Conservation (phyloP, 1,284 basidiomycete genomes). For the Ceratobasidium papillatum region DNA sequence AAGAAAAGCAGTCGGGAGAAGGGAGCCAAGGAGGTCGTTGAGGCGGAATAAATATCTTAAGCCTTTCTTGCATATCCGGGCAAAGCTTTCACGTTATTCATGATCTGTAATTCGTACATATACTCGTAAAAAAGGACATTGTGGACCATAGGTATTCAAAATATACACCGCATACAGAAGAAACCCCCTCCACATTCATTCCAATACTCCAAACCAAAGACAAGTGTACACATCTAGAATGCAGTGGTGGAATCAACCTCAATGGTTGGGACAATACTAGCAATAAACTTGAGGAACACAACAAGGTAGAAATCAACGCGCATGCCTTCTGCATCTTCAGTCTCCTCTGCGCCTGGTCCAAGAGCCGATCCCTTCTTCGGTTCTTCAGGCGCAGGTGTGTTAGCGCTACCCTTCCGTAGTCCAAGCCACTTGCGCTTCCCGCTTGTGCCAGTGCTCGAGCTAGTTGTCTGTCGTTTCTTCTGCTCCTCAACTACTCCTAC, state of each 20-base stretch:
- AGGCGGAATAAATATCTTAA: neutral
- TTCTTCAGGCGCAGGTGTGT: slow-evolving; percentile 45
- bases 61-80: neutral
- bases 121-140: slow-evolving; percentile 25
- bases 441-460: slow-evolving; percentile 56
- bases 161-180: slow-evolving; percentile 37
- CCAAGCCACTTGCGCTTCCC: slow-evolving; percentile 85
- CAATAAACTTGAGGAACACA: slow-evolving; percentile 97
- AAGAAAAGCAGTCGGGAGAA: slow-evolving; percentile 41
- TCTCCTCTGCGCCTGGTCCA: slow-evolving; percentile 52
- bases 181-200: slow-evolving; percentile 30
- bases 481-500: slow-evolving; percentile 82
- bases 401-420: slow-evolving; percentile 64
- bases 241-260: slow-evolving; percentile 92
- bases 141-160: slow-evolving; percentile 40
- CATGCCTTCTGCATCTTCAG: slow-evolving; percentile 84
- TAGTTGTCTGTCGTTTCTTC: slow-evolving; percentile 58
- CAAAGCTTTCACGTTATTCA: slow-evolving; percentile 18
- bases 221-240: slow-evolving; percentile 58
- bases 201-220: slow-evolving; percentile 16
- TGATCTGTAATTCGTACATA: slow-evolving; percentile 41
- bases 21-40: neutral
- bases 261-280: slow-evolving; percentile 92
- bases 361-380: slow-evolving; percentile 43
- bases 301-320: slow-evolving; percentile 95